Conservation (phyloP, 352 stramenopile genomes). For the Salisapilia sapeloensis region DNA sequence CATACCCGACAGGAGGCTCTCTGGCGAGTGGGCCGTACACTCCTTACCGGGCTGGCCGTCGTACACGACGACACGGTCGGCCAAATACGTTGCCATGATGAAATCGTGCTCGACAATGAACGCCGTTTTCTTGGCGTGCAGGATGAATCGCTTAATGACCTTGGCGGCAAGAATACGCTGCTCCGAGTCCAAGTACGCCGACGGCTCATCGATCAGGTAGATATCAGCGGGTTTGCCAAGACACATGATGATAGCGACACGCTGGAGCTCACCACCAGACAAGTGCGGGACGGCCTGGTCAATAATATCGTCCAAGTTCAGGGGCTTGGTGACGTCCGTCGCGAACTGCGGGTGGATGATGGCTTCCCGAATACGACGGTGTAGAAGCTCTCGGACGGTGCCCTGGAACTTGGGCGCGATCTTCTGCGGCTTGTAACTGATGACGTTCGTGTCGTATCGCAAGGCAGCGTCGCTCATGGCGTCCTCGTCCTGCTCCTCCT, state of each 20-base stretch:
- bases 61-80: constrained; percentile 93
- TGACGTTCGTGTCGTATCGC: constrained; percentile 67
- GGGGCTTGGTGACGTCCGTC: constrained; percentile 97
- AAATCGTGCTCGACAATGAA: constrained; percentile 99
- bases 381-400: constrained; percentile 94
- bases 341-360: constrained; percentile 98
- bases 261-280: constrained; percentile 98
- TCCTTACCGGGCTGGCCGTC: constrained; percentile 92
- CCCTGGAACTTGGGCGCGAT: constrained; percentile 91
- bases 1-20: constrained; percentile 95
- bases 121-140: constrained; percentile 99
- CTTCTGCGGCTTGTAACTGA: constrained; percentile 99
- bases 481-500: constrained; percentile 45
- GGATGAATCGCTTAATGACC: constrained; percentile 99
- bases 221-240: constrained; percentile 97
- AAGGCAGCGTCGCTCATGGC: constrained; percentile 61
- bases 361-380: constrained; percentile 94
- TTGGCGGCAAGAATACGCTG: constrained; percentile 98
- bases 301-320: constrained; percentile 97
- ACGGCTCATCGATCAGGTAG: constrained; percentile 99
- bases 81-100: constrained; percentile 99
- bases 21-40: constrained; percentile 90
- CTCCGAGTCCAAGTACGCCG: constrained; percentile 98
- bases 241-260: constrained; percentile 95
- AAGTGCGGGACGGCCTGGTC: constrained; percentile 97